These are phyloP conservation scores for Camellia japonica DNA, from an alignment of 148 eudicot species.

Conservation along the genomic window DNA sequence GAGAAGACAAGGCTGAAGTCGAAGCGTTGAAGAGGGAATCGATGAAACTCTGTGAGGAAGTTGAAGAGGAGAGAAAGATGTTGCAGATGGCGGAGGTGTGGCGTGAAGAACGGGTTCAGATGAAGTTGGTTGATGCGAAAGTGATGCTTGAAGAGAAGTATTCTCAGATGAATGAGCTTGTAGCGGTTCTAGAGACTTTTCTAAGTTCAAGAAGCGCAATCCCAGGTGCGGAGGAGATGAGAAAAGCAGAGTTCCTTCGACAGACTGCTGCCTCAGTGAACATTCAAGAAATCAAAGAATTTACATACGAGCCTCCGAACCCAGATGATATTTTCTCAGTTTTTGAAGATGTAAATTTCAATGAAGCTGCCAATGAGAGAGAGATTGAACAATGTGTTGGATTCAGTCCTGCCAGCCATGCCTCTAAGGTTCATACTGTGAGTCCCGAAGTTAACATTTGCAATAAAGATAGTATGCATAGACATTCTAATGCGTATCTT, in stretches of 20 bases:
- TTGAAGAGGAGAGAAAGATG: constrained; percentile 89
- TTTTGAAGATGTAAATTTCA: constrained; percentile 61
- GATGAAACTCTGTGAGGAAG: constrained; percentile 63
- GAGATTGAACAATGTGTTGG: constrained; percentile 56
- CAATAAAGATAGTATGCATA: constrained; percentile 30
- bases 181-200: constrained; percentile 50
- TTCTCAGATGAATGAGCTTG: constrained; percentile 61
- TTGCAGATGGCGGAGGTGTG: constrained; percentile 96
- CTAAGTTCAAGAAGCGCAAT: constrained; percentile 39
- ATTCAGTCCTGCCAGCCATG: constrained; percentile 41
- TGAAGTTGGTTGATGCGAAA: constrained; percentile 92
- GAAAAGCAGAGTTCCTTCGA: constrained; percentile 51
- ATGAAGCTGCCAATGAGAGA: constrained; percentile 35
- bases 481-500: constrained; percentile 34
- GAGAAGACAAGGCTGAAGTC: constrained; percentile 80
- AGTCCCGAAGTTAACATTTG: constrained; percentile 34
- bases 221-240: constrained; percentile 34
- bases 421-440: constrained; percentile 28
- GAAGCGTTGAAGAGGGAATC: constrained; percentile 76
- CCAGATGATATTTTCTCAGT: constrained; percentile 64
- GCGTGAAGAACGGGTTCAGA: constrained; percentile 96
- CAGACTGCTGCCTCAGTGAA: constrained; percentile 48
- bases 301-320: constrained; percentile 68
- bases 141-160: constrained; percentile 73
- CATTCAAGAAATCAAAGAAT: constrained; percentile 59